These are phyloP conservation scores for Lathyrus sativus DNA, from an alignment of 306 rosid genomes.

Conservation along the genomic window DNA sequence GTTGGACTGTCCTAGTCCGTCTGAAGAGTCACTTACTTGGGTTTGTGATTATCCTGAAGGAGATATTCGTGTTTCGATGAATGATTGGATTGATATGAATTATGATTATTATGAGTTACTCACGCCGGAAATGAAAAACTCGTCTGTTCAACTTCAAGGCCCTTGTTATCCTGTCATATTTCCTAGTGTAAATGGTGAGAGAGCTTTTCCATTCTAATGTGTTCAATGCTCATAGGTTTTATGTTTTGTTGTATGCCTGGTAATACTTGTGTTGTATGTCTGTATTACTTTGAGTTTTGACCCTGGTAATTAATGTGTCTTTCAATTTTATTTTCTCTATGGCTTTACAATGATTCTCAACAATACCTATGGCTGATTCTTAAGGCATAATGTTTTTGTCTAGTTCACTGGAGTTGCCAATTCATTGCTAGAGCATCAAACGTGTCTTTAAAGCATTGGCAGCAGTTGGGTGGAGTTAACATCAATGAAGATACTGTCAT, in stretches of 20 bases:
- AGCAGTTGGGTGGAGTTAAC: conserved; percentile 88
- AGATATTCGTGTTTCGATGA: conserved; percentile 65
- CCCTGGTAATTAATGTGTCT: background rate
- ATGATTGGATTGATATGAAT: conserved; percentile 83
- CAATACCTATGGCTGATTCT: background rate
- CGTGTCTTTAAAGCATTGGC: conserved; percentile 83
- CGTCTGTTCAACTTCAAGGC: conserved; percentile 96
- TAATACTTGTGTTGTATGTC: background rate
- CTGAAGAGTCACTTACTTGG: conserved; percentile 86
- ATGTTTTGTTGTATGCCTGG: conserved; percentile 15
- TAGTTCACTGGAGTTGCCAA: conserved; percentile 98
- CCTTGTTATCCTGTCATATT: conserved; percentile 98
- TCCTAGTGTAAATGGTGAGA: conserved; percentile 94
- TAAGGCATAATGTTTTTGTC: conserved; percentile 33
- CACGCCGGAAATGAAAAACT: conserved; percentile 90
- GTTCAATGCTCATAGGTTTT: conserved; percentile 2
- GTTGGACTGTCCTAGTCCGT: conserved; percentile 82
- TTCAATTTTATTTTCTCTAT: too few relatives aligned
- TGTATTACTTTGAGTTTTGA: conserved; percentile 14
- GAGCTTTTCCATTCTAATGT: conserved; percentile 21
- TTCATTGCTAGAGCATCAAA: conserved; percentile 82
- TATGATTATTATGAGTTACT: conserved; percentile 91
- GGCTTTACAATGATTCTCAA: too few relatives aligned
- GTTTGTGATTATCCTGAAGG: conserved; percentile 98
- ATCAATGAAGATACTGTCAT: conserved; percentile 77